Evolutionary conservation across 345 rosid genomes (phyloP).

Genomic region (Eucalyptus sp.): DNA sequence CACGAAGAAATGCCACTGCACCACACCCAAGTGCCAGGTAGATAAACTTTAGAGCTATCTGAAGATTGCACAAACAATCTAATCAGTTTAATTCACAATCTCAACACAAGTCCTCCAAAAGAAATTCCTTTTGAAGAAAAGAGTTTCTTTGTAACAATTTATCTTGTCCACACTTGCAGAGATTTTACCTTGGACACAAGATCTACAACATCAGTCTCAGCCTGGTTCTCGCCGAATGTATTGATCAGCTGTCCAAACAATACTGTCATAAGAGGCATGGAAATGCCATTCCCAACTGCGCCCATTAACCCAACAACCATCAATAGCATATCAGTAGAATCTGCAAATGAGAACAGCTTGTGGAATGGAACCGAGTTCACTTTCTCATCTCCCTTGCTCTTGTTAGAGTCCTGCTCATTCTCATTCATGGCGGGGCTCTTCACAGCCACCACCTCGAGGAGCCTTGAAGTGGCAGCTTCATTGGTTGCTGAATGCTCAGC

Average conservation of each 20-base stretch:
- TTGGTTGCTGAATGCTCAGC: neutral
- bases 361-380: slow-evolving; percentile 45
- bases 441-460: slow-evolving; percentile 10
- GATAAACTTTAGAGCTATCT: slow-evolving; percentile 66
- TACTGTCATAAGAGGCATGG: slow-evolving; percentile 68
- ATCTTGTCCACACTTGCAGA: neutral
- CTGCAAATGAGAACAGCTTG: slow-evolving; percentile 74
- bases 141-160: neutral
- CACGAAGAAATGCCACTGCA: slow-evolving; percentile 63
- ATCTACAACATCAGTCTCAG: slow-evolving; percentile 9
- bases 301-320: slow-evolving; percentile 65
- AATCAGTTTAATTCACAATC: neutral
- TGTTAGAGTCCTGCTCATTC: slow-evolving; percentile 1
- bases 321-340: slow-evolving; percentile 43
- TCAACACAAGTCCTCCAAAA: neutral
- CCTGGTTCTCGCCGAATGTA: slow-evolving; percentile 66
- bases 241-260: slow-evolving; percentile 55
- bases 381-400: slow-evolving; percentile 38
- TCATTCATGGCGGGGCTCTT: slow-evolving; percentile 1
- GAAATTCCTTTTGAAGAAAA: neutral
- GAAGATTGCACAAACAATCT: neutral
- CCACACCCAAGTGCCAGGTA: slow-evolving; percentile 68
- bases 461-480: slow-evolving; percentile 28
- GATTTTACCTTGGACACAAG: slow-evolving; percentile 41
- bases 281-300: slow-evolving; percentile 55